Percentiles rank a stretch among this genome's conserved stretches.
These are phyloP conservation scores for Apophysomyces sp. DNA, from an alignment of 371 early-diverging fungal species.

Conservation along the genomic window DNA sequence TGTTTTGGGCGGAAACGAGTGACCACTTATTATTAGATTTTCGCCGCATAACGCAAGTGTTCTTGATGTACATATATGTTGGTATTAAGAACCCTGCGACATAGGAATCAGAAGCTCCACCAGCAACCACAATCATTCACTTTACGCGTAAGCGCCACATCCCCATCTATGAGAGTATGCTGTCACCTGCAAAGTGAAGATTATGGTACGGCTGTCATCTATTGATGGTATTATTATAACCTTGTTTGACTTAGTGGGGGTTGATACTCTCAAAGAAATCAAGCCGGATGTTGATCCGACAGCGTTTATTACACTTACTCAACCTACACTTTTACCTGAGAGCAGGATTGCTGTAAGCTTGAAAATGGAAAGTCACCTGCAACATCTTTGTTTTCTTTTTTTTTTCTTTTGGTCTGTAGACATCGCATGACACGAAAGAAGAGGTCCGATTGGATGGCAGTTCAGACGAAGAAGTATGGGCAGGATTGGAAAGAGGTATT, in stretches of 20 bases:
- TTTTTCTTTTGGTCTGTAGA: too few species aligned
- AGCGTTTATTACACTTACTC: background rate
- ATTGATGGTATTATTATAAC: background rate
- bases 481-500: background rate
- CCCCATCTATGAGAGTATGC: background rate
- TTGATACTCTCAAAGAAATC: background rate
- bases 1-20: conserved; percentile 32
- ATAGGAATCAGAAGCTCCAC: background rate
- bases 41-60: conserved; percentile 36
- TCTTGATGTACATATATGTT: background rate
- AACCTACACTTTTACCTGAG: background rate
- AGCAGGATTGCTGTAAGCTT: background rate
- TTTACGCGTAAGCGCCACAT: background rate
- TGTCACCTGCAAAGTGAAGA: conserved; percentile 8
- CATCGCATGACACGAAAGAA: too few species aligned
- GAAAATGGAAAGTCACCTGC: too few species aligned
- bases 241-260: background rate
- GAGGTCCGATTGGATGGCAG: background rate
- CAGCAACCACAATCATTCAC: background rate
- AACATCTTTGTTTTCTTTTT: too few species aligned
- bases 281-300: background rate
- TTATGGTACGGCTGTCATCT: background rate
- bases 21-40: conserved; percentile 33
- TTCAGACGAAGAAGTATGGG: background rate
- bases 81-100: background rate